Evolutionary conservation across 2,329 filamentous ascomycete genomes (phyloP).

Genomic region (Aspergillus terreus): DNA sequence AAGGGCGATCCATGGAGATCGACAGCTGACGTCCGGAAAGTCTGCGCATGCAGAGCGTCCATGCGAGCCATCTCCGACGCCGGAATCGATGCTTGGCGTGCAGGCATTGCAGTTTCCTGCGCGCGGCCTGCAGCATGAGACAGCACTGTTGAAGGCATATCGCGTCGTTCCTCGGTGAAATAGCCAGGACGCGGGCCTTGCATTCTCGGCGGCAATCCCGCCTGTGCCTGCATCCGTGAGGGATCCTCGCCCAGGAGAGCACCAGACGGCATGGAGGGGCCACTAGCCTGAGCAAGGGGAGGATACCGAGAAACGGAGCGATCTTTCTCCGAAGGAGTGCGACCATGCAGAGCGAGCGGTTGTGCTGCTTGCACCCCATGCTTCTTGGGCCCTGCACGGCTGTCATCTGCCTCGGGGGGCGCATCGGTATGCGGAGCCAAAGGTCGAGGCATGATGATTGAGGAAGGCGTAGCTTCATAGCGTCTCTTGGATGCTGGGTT

Average conservation of each 20-base stretch:
- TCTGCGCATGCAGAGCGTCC: constrained; percentile 27
- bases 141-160: constrained; percentile 22
- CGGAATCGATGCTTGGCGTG: constrained; percentile 26
- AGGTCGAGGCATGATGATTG: constrained; percentile 37
- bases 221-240: constrained; percentile 30
- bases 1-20: constrained; percentile 23
- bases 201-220: constrained; percentile 27
- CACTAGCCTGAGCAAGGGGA: constrained; percentile 38
- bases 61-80: constrained; percentile 32
- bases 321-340: constrained; percentile 33
- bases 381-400: constrained; percentile 29
- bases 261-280: constrained; percentile 24
- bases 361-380: constrained; percentile 29
- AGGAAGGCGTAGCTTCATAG: constrained; percentile 44
- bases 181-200: constrained; percentile 44
- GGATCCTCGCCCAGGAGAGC: constrained; percentile 32
- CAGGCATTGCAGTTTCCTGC: constrained; percentile 28
- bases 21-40: constrained; percentile 16
- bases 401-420: constrained; percentile 30
- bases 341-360: constrained; percentile 28
- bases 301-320: constrained; percentile 32
- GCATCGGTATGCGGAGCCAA: constrained; percentile 42
- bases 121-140: constrained; percentile 22
- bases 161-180: constrained; percentile 41
- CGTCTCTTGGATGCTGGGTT: constrained; percentile 45